Percentiles rank a stretch among this genome's conserved stretches.
phyloP scores from a whole-genome alignment of 2,329 filamentous ascomycete species.

The Huntiella bhutanensis region DNA sequence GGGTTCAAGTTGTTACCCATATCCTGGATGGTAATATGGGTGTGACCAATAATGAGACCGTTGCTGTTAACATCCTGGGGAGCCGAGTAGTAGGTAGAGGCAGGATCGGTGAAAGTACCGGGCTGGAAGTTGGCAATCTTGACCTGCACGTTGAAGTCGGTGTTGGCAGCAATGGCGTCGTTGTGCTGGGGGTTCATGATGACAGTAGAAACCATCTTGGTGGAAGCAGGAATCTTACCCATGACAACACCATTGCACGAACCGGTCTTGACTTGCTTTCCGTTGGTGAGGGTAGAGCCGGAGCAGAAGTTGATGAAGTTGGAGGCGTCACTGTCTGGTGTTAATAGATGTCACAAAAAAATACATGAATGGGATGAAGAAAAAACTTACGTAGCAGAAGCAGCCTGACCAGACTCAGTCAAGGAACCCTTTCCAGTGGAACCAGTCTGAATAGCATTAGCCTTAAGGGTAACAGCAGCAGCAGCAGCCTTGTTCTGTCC shows the following conservation, averaged over 20 bases:
- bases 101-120: slow-evolving; percentile 42
- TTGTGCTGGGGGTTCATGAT: slow-evolving; percentile 34
- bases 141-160: slow-evolving; percentile 34
- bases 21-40: slow-evolving; percentile 39
- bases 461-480: slow-evolving; percentile 21
- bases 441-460: slow-evolving; percentile 29
- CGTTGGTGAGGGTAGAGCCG: slow-evolving; percentile 38
- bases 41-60: slow-evolving; percentile 38
- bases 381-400: slow-evolving; percentile 30
- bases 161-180: slow-evolving; percentile 26
- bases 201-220: slow-evolving; percentile 38
- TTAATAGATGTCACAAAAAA: slow-evolving; percentile 10
- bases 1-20: slow-evolving; percentile 33
- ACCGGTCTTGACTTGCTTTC: slow-evolving; percentile 34
- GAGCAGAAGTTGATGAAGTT: slow-evolving; percentile 48
- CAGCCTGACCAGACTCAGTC: slow-evolving; percentile 27
- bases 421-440: slow-evolving; percentile 30
- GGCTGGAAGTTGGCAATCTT: slow-evolving; percentile 33
- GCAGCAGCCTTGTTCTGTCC: slow-evolving; percentile 15
- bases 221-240: slow-evolving; percentile 37
- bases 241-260: slow-evolving; percentile 47
- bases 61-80: slow-evolving; percentile 31
- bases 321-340: slow-evolving; percentile 27
- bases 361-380: not conserved
- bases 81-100: slow-evolving; percentile 40